phyloP scores from a whole-genome alignment of 1,284 basidiomycete species.

The Cutaneotrichosporon cyanovorans region DNA sequence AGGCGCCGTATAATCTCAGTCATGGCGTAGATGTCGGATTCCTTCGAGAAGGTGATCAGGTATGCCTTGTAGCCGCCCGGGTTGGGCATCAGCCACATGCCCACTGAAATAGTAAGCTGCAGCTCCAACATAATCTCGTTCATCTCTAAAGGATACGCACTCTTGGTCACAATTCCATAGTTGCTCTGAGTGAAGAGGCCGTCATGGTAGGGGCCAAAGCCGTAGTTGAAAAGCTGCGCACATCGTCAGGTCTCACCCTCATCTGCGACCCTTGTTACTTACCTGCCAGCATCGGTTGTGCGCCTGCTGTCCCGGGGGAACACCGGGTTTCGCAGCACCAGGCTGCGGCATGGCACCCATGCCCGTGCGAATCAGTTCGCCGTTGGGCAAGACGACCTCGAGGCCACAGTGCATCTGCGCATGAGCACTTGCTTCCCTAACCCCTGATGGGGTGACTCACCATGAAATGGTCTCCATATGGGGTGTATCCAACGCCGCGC shows the following conservation, averaged over 20 bases:
- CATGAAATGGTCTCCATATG: slow-evolving; percentile 11
- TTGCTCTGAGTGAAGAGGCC: slow-evolving; percentile 12
- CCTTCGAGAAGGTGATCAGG: slow-evolving; percentile 8
- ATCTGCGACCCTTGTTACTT: no score
- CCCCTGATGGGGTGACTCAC: no score
- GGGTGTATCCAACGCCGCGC: slow-evolving; percentile 11
- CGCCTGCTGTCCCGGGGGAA: slow-evolving; percentile 5
- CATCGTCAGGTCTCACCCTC: not conserved
- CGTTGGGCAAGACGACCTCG: slow-evolving; percentile 6
- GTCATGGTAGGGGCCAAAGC: slow-evolving; percentile 9
- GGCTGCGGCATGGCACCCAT: slow-evolving; percentile 9
- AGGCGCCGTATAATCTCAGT: slow-evolving; percentile 6
- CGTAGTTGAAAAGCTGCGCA: slow-evolving; percentile 12
- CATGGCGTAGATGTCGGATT: slow-evolving; percentile 5
- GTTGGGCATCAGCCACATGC: slow-evolving; percentile 9
- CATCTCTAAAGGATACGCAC: no score
- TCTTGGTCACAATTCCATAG: slow-evolving; percentile 9
- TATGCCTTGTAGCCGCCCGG: slow-evolving; percentile 9
- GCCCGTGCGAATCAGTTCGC: slow-evolving; percentile 10
- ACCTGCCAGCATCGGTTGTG: slow-evolving; percentile 8
- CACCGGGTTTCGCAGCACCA: not conserved
- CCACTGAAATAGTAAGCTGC: not conserved
- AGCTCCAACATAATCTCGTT: not conserved
- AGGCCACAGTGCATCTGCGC: slow-evolving; percentile 8
- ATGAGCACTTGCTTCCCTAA: not conserved